These are phyloP conservation scores for Penicillium sp. DNA, from an alignment of 2,329 filamentous ascomycete genomes.

Conservation along the genomic window DNA sequence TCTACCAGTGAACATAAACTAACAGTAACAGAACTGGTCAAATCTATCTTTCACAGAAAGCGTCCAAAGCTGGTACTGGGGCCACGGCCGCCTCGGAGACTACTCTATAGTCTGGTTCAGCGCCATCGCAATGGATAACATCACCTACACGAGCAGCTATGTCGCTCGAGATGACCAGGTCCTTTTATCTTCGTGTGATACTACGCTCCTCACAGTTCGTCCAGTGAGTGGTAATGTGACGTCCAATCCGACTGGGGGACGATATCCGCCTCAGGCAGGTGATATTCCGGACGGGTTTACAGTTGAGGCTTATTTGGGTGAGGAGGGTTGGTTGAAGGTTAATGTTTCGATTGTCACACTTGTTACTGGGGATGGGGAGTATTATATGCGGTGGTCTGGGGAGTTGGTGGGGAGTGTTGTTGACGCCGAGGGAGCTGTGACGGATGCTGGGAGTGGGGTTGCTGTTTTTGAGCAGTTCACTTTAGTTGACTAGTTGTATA, in stretches of 20 bases:
- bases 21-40: slow-evolving; percentile 43
- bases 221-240: slow-evolving; percentile 4
- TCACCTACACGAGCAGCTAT: slow-evolving; percentile 32
- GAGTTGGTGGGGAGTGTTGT: slow-evolving; percentile 13
- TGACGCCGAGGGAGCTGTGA: background rate
- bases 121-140: slow-evolving; percentile 25
- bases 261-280: slow-evolving; percentile 19
- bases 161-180: slow-evolving; percentile 31
- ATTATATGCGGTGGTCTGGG: slow-evolving; percentile 28
- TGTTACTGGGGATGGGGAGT: slow-evolving; percentile 14
- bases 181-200: slow-evolving; percentile 28
- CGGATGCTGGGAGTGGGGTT: slow-evolving; percentile 13
- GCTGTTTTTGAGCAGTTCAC: slow-evolving; percentile 29
- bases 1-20: background rate
- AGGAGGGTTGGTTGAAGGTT: slow-evolving; percentile 8
- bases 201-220: slow-evolving; percentile 10
- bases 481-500: slow-evolving; percentile 6
- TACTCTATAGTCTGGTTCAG: slow-evolving; percentile 51
- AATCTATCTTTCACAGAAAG: slow-evolving; percentile 35
- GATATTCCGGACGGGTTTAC: slow-evolving; percentile 19
- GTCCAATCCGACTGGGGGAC: slow-evolving; percentile 4
- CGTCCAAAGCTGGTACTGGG: slow-evolving; percentile 46
- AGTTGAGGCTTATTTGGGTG: slow-evolving; percentile 14
- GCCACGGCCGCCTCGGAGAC: slow-evolving; percentile 44
- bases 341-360: slow-evolving; percentile 10